Evolutionary conservation across 805 yeast genomes (phyloP), one percentile per base, ranked within the genome.

Genomic region (Kluyveromyces nonfermentans): DNA sequence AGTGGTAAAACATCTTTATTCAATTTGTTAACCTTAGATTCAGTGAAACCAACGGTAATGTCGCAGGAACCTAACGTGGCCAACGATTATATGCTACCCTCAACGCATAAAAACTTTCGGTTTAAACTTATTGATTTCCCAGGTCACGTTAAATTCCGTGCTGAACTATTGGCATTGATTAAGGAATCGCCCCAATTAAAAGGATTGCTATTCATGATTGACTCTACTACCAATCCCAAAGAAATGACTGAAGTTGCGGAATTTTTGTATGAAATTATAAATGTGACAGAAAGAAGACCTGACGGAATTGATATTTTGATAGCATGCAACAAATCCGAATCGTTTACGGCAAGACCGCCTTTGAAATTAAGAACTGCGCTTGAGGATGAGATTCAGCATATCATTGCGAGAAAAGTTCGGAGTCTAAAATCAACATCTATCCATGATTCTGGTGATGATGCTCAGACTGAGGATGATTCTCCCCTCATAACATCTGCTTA

Each of bases 311-410:
- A 85, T 57, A 70, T 84, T 35, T 67, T 84, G 39, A 65, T 93
- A 46, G 93, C 89, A 15, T 80, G 93, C 48, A 90, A 90, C 67
- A 90, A 90, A 61, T 74, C 75, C 41, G 97, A 93, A 54, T 73
- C 81, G 33, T 93, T 93, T 66, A 85, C 87, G 48, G 76, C 94
- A 14, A 75, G 86, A 52, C 90, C 93, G 17, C 70, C 79, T 8
- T 54, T 64, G 41, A 79, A 82, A 55, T 74, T 89, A 41, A 72
- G 68, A 51, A 69, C 70, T 20, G 60, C 77, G 34, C 62, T 90
- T 44, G 90, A 83, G 55, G 49, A 58, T 5, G 94, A 84, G 57
- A 72, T 88, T 50, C 73, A 75, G 37, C 70, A 71, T 55, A 67
- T 61, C 48, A 67, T 74, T 50, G 73, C 66, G 52, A 65, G 72